Percentiles rank a stretch among this genome's conserved stretches.
Evolutionary conservation across 2,329 filamentous ascomycete genomes (phyloP).

Genomic region (Aspergillus awamori): DNA sequence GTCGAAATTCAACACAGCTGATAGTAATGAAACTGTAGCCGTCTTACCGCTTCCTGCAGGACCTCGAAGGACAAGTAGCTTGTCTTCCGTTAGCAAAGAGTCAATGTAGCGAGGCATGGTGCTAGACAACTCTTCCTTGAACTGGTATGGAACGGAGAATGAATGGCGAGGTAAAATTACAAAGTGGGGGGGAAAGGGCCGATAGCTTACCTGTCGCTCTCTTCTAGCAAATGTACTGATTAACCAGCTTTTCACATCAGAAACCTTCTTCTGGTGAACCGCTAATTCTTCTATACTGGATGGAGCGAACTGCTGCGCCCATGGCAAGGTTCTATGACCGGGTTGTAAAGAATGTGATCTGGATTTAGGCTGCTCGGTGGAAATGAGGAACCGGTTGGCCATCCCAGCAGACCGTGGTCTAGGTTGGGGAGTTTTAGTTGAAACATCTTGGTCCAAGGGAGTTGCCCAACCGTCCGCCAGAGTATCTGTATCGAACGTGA

Average conservation of each 20-base stretch:
- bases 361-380: too few species aligned
- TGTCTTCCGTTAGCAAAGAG: conserved; percentile 49
- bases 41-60: conserved; percentile 93
- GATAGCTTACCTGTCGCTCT: conserved; percentile 40
- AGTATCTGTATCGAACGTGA: conserved; percentile 27
- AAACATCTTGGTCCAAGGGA: conserved; percentile 12
- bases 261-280: conserved; percentile 92
- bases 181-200: background rate
- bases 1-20: conserved; percentile 73
- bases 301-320: conserved; percentile 85
- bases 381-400: too few species aligned
- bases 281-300: conserved; percentile 77
- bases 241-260: conserved; percentile 83
- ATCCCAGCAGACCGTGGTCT: background rate
- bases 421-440: background rate
- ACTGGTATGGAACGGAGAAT: background rate
- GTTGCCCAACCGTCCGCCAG: background rate
- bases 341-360: conserved; percentile 15
- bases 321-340: conserved; percentile 66
- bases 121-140: background rate
- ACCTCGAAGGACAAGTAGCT: conserved; percentile 82
- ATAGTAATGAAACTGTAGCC: conserved; percentile 77
- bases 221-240: conserved; percentile 69
- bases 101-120: background rate
- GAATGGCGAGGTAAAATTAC: background rate